phyloP scores from a whole-genome alignment of 140 eudicot species.

The Stevia rebaudiana region DNA sequence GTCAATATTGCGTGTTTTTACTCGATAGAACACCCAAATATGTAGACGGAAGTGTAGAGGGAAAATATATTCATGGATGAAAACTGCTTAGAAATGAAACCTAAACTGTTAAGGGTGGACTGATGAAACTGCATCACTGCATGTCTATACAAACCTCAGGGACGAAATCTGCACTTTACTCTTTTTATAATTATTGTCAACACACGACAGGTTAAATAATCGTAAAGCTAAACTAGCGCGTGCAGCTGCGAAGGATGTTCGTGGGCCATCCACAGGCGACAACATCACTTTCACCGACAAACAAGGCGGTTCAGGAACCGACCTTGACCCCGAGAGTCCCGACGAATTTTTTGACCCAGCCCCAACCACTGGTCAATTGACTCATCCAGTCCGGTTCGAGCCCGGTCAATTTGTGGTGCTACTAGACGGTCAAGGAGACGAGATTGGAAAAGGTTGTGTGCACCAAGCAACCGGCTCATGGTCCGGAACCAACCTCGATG shows the following conservation, averaged over 20 bases:
- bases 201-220: slow-evolving; percentile 76
- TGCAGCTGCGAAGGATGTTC: slow-evolving; percentile 70
- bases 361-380: slow-evolving; percentile 33
- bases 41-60: no score
- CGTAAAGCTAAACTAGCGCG: slow-evolving; percentile 97
- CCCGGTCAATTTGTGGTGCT: slow-evolving; percentile 66
- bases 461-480: slow-evolving; percentile 64
- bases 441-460: slow-evolving; percentile 65
- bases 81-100: no score
- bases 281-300: slow-evolving; percentile 33
- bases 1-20: no score
- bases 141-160: no score
- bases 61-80: no score
- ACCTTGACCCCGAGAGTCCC: slow-evolving; percentile 43
- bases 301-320: slow-evolving; percentile 47
- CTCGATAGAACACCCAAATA: no score
- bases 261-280: slow-evolving; percentile 47
- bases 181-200: slow-evolving; percentile 6
- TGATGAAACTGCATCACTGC: no score
- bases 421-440: slow-evolving; percentile 44
- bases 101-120: no score
- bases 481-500: slow-evolving; percentile 50
- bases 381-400: slow-evolving; percentile 20
- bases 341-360: slow-evolving; percentile 31
- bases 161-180: no score